A percentile compares a stretch with the other conserved stretches of the same genome.
Evolutionary conservation across 1,139 yeast species (phyloP).

Genomic region (Kurtzmaniella quercitrusa): DNA sequence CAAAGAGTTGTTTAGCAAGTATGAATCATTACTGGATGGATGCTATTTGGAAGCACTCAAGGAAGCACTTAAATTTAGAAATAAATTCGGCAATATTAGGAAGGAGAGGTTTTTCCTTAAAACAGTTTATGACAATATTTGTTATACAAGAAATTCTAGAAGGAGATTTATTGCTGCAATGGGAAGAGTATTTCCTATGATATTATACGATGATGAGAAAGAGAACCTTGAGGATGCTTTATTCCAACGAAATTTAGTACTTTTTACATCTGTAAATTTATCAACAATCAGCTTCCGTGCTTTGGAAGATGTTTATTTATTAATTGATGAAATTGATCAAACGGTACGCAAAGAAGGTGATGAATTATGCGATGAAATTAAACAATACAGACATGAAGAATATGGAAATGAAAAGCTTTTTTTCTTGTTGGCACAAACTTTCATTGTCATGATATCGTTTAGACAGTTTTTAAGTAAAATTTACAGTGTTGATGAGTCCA

Average conservation of each 20-base stretch:
- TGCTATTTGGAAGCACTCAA: conserved; percentile 64
- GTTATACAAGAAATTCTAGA: conserved; percentile 32
- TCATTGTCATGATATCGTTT: conserved; percentile 20
- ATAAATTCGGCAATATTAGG: conserved; percentile 11
- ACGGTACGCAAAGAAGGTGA: conserved; percentile 26
- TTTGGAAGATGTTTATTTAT: conserved; percentile 34
- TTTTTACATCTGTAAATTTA: conserved; percentile 35
- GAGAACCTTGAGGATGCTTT: conserved; percentile 12
- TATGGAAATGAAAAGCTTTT: conserved; percentile 6
- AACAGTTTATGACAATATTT: conserved; percentile 38
- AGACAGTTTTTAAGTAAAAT: conserved; percentile 17
- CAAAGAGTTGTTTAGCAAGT: conserved; percentile 52
- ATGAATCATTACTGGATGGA: conserved; percentile 67
- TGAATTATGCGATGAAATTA: conserved; percentile 24
- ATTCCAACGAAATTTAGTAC: conserved; percentile 23
- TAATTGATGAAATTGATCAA: conserved; percentile 14
- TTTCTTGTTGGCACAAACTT: conserved; percentile 17
- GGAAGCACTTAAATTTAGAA: conserved; percentile 46
- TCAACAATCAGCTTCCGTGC: conserved; percentile 31
- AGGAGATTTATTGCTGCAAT: conserved; percentile 40
- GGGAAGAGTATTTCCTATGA: conserved; percentile 19
- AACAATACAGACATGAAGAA: neutral
- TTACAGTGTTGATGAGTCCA: conserved; percentile 18
- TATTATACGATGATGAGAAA: conserved; percentile 10
- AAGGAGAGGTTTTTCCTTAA: conserved; percentile 19